These are phyloP conservation scores for Penicillium verhagenii DNA, from an alignment of 495 filamentous ascomycete genomes.

Conservation along the genomic window DNA sequence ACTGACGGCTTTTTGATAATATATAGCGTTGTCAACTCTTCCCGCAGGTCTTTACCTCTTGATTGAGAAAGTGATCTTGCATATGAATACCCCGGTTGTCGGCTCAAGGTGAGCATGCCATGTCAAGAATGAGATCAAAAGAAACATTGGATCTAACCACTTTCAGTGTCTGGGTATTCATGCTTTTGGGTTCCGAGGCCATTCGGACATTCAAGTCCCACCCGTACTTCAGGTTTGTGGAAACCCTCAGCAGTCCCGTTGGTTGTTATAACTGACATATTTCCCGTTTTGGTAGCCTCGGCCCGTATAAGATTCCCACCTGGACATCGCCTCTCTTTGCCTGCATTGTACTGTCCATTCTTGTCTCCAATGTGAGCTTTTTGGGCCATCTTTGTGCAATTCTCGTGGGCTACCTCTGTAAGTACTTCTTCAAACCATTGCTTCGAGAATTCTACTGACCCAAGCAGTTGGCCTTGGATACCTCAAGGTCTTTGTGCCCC, in stretches of 20 bases:
- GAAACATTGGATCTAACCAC: background rate
- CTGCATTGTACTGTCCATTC: slow-evolving; percentile 65
- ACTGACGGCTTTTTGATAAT: slow-evolving; percentile 14
- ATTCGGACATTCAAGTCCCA: slow-evolving; percentile 74
- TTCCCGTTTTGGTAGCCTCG: slow-evolving; percentile 32
- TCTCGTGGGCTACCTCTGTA: slow-evolving; percentile 80
- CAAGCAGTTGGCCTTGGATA: slow-evolving; percentile 74
- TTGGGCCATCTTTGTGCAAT: slow-evolving; percentile 85
- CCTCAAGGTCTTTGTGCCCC: slow-evolving; percentile 78
- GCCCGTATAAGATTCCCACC: slow-evolving; percentile 77
- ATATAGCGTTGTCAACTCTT: slow-evolving; percentile 73
- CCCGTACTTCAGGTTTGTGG: slow-evolving; percentile 63
- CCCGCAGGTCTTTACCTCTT: slow-evolving; percentile 71
- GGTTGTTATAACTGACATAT: background rate
- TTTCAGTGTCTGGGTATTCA: slow-evolving; percentile 82
- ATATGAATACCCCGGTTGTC: slow-evolving; percentile 65
- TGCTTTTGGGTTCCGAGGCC: slow-evolving; percentile 78
- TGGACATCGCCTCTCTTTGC: slow-evolving; percentile 84
- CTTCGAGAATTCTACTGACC: slow-evolving; percentile 10
- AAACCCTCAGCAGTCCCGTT: background rate
- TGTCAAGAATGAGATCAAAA: background rate
- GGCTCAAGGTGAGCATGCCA: slow-evolving; percentile 68
- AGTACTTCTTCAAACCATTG: slow-evolving; percentile 21
- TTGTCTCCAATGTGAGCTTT: slow-evolving; percentile 78
- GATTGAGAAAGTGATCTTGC: slow-evolving; percentile 65